phyloP scores from a whole-genome alignment of 306 rosid genomes.

The Heteromeles arbutifolia region DNA sequence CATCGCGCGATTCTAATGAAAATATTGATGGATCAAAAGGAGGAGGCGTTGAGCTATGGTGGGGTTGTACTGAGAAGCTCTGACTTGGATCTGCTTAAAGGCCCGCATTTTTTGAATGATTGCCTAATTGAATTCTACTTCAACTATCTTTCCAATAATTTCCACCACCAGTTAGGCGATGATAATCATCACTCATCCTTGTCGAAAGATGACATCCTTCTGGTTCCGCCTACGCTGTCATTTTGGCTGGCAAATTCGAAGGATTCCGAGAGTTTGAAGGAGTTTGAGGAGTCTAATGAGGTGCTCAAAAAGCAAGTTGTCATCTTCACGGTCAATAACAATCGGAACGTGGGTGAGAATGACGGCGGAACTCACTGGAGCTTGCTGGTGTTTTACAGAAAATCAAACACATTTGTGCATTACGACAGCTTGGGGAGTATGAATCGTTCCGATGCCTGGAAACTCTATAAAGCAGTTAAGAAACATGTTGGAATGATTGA shows the following conservation, averaged over 20 bases:
- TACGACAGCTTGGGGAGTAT: slow-evolving; percentile 8
- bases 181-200: not conserved
- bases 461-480: not conserved
- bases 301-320: not conserved
- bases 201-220: not conserved
- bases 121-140: slow-evolving; percentile 8
- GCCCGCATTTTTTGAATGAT: not conserved
- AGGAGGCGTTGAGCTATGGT: not conserved
- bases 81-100: not conserved
- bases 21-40: not conserved
- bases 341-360: not conserved
- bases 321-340: slow-evolving; percentile 6
- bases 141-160: not conserved
- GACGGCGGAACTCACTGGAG: slow-evolving; percentile 12
- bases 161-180: not conserved
- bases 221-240: not conserved
- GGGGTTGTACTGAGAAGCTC: not conserved
- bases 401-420: slow-evolving; percentile 1
- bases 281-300: not conserved
- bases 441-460: not conserved
- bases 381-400: slow-evolving; percentile 13
- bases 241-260: not conserved
- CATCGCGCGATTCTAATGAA: not conserved
- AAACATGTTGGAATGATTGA: not conserved
- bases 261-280: not conserved